Evolutionary conservation across 2,329 filamentous ascomycete species (phyloP).

Genomic region (Nigrospora osmanthi): DNA sequence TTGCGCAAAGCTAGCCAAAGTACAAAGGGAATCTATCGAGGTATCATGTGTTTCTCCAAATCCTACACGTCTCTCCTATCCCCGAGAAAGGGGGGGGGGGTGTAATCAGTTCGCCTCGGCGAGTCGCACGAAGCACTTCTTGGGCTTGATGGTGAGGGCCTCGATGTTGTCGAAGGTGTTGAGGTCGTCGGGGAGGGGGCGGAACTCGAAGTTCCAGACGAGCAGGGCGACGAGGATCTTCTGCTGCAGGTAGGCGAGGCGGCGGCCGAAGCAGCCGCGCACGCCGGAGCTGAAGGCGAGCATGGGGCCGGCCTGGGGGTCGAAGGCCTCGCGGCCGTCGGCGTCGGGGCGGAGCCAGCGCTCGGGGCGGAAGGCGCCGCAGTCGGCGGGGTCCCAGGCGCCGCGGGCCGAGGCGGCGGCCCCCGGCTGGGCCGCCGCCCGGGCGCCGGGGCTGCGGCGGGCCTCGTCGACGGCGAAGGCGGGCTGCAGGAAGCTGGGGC

Average conservation of each 20-base stretch:
- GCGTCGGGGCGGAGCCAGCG: conserved; percentile 5
- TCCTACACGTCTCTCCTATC: no score
- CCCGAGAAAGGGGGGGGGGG: no score
- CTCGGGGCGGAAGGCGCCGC: conserved; percentile 4
- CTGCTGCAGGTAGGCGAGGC: conserved; percentile 19
- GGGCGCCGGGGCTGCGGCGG: conserved; percentile 4
- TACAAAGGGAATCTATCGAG: no score
- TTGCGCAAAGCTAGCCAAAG: no score
- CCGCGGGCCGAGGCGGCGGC: neutral
- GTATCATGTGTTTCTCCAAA: no score
- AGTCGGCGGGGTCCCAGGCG: conserved; percentile 3
- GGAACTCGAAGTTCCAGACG: conserved; percentile 18
- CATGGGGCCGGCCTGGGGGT: conserved; percentile 6
- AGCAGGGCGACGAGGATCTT: conserved; percentile 17
- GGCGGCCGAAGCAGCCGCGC: conserved; percentile 7
- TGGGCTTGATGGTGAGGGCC: conserved; percentile 10
- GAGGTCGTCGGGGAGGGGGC: conserved; percentile 8
- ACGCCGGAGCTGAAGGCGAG: conserved; percentile 6
- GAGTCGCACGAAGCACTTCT: conserved; percentile 8
- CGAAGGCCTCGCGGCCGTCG: neutral
- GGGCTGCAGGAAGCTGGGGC: conserved; percentile 1
- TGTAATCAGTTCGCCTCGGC: neutral
- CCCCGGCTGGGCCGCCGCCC: conserved; percentile 2
- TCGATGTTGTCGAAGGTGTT: conserved; percentile 10
- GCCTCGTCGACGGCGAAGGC: conserved; percentile 4